These are phyloP conservation scores for Aspergillus incahuasiensis DNA, from an alignment of 495 filamentous ascomycete species.

Conservation along the genomic window DNA sequence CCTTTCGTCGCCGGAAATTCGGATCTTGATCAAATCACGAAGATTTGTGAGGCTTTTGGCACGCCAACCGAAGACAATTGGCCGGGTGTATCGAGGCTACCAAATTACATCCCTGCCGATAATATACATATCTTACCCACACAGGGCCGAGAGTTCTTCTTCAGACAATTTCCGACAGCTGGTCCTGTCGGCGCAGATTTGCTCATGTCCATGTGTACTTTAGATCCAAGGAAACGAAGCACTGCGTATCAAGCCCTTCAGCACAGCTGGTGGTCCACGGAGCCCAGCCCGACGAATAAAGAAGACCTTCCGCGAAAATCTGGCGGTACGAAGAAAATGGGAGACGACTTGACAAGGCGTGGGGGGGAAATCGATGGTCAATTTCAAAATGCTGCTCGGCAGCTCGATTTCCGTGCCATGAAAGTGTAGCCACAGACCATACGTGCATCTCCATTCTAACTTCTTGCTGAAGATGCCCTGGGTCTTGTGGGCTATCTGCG, in stretches of 20 bases:
- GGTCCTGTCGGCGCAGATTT: constrained; percentile 81
- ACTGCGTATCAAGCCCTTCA: constrained; percentile 70
- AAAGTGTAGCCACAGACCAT: constrained; percentile 27
- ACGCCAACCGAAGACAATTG: constrained; percentile 93
- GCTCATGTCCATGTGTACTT: constrained; percentile 74
- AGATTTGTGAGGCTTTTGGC: constrained; percentile 81
- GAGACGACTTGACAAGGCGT: constrained; percentile 73
- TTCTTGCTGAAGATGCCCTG: no score
- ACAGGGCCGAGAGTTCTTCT: constrained; percentile 62
- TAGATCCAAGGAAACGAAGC: constrained; percentile 80
- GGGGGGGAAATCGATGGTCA: constrained; percentile 68
- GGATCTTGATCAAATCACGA: constrained; percentile 71
- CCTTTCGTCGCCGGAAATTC: constrained; percentile 77
- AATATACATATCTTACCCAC: constrained; percentile 51
- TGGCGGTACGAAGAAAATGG: constrained; percentile 68
- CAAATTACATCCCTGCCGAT: constrained; percentile 64
- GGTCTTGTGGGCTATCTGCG: no score
- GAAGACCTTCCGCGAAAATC: constrained; percentile 73
- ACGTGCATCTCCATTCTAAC: no score
- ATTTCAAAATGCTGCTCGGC: constrained; percentile 73
- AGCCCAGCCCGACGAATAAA: constrained; percentile 79
- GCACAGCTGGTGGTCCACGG: constrained; percentile 80
- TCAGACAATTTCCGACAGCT: constrained; percentile 66
- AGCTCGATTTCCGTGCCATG: constrained; percentile 70
- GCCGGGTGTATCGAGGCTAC: constrained; percentile 81